A percentile compares a stretch with the other conserved stretches of the same genome.
Evolutionary conservation across 148 eudicot species (phyloP).

Genomic region (Silene latifolia): DNA sequence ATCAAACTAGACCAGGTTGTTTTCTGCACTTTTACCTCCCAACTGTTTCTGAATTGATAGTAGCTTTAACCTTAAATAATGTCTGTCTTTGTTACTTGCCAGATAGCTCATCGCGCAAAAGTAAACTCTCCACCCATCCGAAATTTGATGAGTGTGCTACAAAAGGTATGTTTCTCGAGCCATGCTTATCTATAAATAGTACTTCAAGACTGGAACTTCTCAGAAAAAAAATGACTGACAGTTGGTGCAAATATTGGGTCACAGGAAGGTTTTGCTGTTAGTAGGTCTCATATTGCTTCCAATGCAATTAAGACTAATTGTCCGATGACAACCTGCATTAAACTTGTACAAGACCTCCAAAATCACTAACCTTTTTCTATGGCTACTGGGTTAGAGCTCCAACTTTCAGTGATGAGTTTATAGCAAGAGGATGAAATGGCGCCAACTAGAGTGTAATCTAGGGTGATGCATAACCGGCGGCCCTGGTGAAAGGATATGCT

Average conservation of each 20-base stretch:
- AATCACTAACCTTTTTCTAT: constrained; percentile 4
- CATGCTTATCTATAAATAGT: neutral
- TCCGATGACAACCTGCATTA: constrained; percentile 64
- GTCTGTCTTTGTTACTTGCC: constrained; percentile 8
- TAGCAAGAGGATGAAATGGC: constrained; percentile 1
- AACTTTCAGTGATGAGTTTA: neutral
- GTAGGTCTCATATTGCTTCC: constrained; percentile 70
- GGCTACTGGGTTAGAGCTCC: neutral
- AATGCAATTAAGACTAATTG: constrained; percentile 91
- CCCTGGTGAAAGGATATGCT: neutral
- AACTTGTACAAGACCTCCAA: constrained; percentile 51
- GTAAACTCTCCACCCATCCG: constrained; percentile 65
- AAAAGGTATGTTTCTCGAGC: constrained; percentile 39
- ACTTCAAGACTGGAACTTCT: neutral
- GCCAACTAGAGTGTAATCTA: neutral
- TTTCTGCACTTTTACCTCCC: neutral
- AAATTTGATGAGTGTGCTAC: constrained; percentile 48
- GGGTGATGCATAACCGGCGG: neutral
- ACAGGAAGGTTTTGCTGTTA: constrained; percentile 80
- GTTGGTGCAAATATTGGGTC: constrained; percentile 16
- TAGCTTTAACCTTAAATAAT: neutral
- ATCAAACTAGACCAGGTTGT: constrained; percentile 72
- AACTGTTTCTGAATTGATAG: neutral
- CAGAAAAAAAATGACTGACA: neutral
- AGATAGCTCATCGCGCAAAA: constrained; percentile 88